Base-by-base conservation (phyloP, 495 filamentous ascomycete genomes). In the Talaromyces trachyspermus region DNA sequence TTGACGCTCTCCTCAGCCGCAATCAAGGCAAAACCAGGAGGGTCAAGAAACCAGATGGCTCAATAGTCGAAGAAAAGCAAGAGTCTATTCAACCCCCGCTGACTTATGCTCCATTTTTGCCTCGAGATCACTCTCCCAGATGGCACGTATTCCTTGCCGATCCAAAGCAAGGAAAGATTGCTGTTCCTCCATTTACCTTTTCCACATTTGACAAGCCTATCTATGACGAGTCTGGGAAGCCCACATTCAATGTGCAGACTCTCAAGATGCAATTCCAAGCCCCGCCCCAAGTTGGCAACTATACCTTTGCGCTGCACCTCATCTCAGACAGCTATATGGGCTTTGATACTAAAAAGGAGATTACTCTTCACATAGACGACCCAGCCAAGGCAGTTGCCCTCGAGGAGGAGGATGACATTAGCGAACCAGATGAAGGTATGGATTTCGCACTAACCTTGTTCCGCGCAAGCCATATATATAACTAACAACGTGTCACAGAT, bases 191-290 rank as follows among this genome's bases (percentile, higher is more conserved):
- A 0, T 94, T 92, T 56, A 88, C 86, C 1, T 95, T 97, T 64
- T 80, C 80, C 2, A 80, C 81, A 19, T 96, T 97, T 54, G 87
- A 95, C 66, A 87, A 89, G 71, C 84, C 85, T 8, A 74, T 95
- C 29, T 85, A 86, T 50, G 78, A 84, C 49, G 73, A 76, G 35
- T 74, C 71, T 27, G 86, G 84, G 45, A 83, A 83, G 53, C 88
- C 88, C 14, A 95, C 89, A 4, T 97, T 86, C 67, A 81, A 87
- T 52, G 80, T 98, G 68, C 88, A 95, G 64, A 97, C 92, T 10
- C 74, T 96, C 57, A 95, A 95, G 70, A 89, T 94, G 68, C 92
- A 97, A 66, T 98, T 98, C 69, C 87, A 91, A 57, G 90, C 92
- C 15, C 92, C 92, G 42, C 89, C 91, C 24, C 88, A 96, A 64